Percentiles rank a stretch among this genome's conserved stretches.
These are phyloP conservation scores for Stylonectria norvegica DNA, from an alignment of 2,329 filamentous ascomycete species.

Conservation along the genomic window DNA sequence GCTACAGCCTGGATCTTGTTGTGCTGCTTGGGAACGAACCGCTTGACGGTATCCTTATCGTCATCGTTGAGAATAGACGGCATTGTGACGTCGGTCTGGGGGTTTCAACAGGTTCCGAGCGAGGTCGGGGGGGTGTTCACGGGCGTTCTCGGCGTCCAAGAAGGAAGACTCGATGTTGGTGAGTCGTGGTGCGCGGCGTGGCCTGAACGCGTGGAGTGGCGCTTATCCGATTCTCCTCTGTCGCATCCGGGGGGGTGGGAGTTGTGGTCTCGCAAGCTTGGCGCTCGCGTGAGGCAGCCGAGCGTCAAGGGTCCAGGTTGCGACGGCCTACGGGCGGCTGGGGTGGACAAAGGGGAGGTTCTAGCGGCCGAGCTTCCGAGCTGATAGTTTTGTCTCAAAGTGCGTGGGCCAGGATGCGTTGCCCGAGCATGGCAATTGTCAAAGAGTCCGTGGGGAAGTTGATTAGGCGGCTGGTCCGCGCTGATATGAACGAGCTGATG, in stretches of 20 bases:
- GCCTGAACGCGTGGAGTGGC: slow-evolving; percentile 25
- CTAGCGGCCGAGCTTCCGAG: slow-evolving; percentile 26
- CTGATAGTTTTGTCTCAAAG: slow-evolving; percentile 24
- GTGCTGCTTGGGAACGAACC: slow-evolving; percentile 84
- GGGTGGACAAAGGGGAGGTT: slow-evolving; percentile 19
- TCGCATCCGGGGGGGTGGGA: slow-evolving; percentile 7
- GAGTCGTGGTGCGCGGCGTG: slow-evolving; percentile 12
- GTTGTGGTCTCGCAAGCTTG: slow-evolving; percentile 11
- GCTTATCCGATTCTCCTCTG: slow-evolving; percentile 21
- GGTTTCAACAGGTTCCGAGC: not conserved
- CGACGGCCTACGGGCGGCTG: slow-evolving; percentile 9
- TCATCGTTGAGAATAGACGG: slow-evolving; percentile 77
- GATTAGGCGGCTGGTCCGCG: slow-evolving; percentile 15
- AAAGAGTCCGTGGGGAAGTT: slow-evolving; percentile 20
- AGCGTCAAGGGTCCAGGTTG: slow-evolving; percentile 2
- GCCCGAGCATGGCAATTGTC: slow-evolving; percentile 28
- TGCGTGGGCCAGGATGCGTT: slow-evolving; percentile 24
- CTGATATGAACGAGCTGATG: slow-evolving; percentile 2
- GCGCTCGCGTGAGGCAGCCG: slow-evolving; percentile 26
- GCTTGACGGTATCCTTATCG: slow-evolving; percentile 95
- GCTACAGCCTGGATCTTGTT: slow-evolving; percentile 98
- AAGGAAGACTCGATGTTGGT: slow-evolving; percentile 5
- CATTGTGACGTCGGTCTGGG: slow-evolving; percentile 39
- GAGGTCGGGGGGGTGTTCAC: slow-evolving; percentile 5
- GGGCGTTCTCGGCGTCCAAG: slow-evolving; percentile 1